phyloP scores from a whole-genome alignment of 345 rosid genomes.

The Excoecaria agallocha region DNA sequence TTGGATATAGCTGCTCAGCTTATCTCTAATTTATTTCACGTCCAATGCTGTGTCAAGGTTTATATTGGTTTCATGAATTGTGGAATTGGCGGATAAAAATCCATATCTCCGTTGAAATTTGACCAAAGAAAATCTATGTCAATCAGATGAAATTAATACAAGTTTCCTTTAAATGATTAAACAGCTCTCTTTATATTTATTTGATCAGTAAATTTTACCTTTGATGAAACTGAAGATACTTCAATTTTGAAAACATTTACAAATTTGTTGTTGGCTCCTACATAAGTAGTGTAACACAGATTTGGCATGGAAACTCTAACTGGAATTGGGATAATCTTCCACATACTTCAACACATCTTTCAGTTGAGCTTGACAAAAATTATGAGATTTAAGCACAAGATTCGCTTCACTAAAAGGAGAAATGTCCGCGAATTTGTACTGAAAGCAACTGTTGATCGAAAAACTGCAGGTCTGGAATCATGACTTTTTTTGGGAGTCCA shows the following conservation, averaged over 20 bases:
- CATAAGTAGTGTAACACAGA: not conserved
- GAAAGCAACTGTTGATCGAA: constrained; percentile 1
- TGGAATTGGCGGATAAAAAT: not conserved
- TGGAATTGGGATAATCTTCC: not conserved
- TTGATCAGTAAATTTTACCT: not conserved
- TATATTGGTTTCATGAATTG: not conserved
- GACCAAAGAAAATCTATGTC: not conserved
- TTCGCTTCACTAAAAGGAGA: not conserved
- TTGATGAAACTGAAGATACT: not conserved
- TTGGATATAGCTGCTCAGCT: not conserved
- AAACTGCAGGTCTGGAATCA: constrained; percentile 80
- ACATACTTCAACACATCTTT: not conserved
- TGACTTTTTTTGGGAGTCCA: constrained; percentile 97
- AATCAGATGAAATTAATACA: not conserved
- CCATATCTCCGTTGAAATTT: not conserved
- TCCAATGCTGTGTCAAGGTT: not conserved
- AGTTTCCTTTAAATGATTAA: not conserved
- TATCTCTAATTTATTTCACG: not conserved
- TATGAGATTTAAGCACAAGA: not conserved
- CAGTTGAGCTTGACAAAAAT: not conserved
- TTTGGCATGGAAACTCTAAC: not conserved
- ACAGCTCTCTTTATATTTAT: not conserved
- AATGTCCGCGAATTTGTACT: not conserved
- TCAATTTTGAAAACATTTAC: not conserved
- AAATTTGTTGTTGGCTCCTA: not conserved